Evolutionary conservation across 192 early-diverging fungal species (phyloP).

Genomic region (Dissophora ornata): DNA sequence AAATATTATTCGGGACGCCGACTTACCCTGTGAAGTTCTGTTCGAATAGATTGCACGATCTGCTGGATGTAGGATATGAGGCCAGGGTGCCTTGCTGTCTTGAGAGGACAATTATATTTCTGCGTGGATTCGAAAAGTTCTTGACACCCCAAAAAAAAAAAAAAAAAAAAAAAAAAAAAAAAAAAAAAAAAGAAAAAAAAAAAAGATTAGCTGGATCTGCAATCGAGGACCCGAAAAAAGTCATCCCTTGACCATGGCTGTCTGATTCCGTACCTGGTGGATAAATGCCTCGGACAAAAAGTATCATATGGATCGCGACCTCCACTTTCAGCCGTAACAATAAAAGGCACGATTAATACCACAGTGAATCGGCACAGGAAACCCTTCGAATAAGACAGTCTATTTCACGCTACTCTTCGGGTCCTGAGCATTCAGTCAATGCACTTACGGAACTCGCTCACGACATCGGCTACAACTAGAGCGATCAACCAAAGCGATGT

Average conservation of each 20-base stretch:
- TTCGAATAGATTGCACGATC: conserved; percentile 17
- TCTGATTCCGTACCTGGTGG: conserved; percentile 56
- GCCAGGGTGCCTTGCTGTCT: conserved; percentile 44
- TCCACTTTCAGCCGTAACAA: conserved; percentile 17
- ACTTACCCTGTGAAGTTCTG: conserved; percentile 28
- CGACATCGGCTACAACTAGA: conserved; percentile 34
- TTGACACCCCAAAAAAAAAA: not conserved
- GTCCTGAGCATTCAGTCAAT: not conserved
- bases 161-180: not conserved
- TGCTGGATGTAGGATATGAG: conserved; percentile 33
- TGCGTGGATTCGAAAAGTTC: conserved; percentile 49
- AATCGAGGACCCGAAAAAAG: too few species aligned
- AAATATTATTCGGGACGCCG: not conserved
- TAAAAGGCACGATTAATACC: not conserved
- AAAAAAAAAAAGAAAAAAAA: not conserved
- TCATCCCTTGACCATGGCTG: too few species aligned
- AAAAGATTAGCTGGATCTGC: not conserved
- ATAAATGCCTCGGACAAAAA: conserved; percentile 47
- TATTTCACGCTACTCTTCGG: not conserved
- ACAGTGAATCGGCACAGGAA: not conserved
- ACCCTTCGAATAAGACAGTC: not conserved
- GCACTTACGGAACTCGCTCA: conserved; percentile 37
- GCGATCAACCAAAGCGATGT: too few species aligned
- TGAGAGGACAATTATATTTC: conserved; percentile 41
- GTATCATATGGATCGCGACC: conserved; percentile 43